phyloP scores from a whole-genome alignment of 1,284 basidiomycete genomes.

The Papiliotrema fonsecae region DNA sequence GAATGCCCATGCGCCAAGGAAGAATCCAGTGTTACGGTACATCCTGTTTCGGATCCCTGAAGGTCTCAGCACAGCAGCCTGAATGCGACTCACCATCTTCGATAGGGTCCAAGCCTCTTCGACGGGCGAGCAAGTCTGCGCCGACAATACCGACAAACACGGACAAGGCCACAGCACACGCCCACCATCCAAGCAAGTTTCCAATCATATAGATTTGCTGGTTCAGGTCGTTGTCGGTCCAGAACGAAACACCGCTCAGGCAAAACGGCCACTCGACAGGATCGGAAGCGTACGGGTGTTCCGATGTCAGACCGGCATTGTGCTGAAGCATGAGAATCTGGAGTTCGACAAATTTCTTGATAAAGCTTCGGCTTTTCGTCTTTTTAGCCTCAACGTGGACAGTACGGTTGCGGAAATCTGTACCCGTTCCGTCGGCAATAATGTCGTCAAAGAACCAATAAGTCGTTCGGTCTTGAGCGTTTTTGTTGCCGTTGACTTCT shows the following conservation, averaged over 20 bases:
- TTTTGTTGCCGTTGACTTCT: constrained; percentile 98
- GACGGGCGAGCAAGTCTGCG: constrained; percentile 81
- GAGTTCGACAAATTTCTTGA: constrained; percentile 90
- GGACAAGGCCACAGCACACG: constrained; percentile 74
- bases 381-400: constrained; percentile 57
- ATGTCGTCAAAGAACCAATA: constrained; percentile 88
- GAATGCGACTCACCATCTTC: constrained; percentile 61
- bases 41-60: constrained; percentile 78
- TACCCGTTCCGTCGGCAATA: constrained; percentile 61
- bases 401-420: constrained; percentile 57
- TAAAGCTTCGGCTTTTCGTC: constrained; percentile 79
- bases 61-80: not conserved
- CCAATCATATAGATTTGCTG: constrained; percentile 97
- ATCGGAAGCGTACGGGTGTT: constrained; percentile 89
- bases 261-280: constrained; percentile 99
- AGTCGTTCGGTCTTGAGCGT: constrained; percentile 71
- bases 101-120: constrained; percentile 79
- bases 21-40: constrained; percentile 93
- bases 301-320: constrained; percentile 90
- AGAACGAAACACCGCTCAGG: constrained; percentile 92
- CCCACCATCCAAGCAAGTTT: constrained; percentile 93
- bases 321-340: constrained; percentile 96
- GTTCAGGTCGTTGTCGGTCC: constrained; percentile 78
- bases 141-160: constrained; percentile 84
- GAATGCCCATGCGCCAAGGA: constrained; percentile 86